These are phyloP conservation scores for Penicillium rolfsii DNA, from an alignment of 2,329 filamentous ascomycete genomes.

Conservation along the genomic window DNA sequence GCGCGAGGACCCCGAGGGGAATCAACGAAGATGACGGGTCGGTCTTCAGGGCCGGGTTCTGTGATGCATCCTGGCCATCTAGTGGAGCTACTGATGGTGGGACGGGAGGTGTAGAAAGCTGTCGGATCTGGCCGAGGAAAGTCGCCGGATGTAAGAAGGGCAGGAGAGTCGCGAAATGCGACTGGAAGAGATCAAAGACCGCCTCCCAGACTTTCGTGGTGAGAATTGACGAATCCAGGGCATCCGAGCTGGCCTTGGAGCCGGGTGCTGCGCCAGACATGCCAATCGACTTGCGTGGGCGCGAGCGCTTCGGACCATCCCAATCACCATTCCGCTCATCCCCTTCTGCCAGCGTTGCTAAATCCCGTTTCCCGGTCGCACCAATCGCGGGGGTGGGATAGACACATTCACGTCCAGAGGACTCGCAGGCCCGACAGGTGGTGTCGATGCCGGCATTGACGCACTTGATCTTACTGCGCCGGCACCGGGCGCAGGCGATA, in stretches of 20 bases:
- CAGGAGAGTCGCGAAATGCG: slow-evolving; percentile 60
- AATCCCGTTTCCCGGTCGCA: slow-evolving; percentile 44
- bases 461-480: slow-evolving; percentile 84
- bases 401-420: slow-evolving; percentile 70
- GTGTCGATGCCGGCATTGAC: slow-evolving; percentile 74
- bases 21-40: slow-evolving; percentile 52
- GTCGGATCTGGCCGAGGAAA: slow-evolving; percentile 55
- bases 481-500: slow-evolving; percentile 76
- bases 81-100: slow-evolving; percentile 20
- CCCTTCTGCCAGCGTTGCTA: slow-evolving; percentile 41
- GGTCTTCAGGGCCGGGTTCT: slow-evolving; percentile 35
- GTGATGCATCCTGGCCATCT: slow-evolving; percentile 34
- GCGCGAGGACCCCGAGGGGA: slow-evolving; percentile 58
- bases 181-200: slow-evolving; percentile 62
- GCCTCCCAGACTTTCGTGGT: slow-evolving; percentile 61
- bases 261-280: slow-evolving; percentile 36
- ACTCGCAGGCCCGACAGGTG: slow-evolving; percentile 74
- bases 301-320: slow-evolving; percentile 48
- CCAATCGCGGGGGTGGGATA: slow-evolving; percentile 60
- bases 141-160: slow-evolving; percentile 61
- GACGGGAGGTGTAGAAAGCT: slow-evolving; percentile 34
- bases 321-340: slow-evolving; percentile 47
- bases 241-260: slow-evolving; percentile 46
- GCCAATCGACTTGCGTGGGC: slow-evolving; percentile 42
- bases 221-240: slow-evolving; percentile 54